phyloP scores from a whole-genome alignment of 805 yeast species.

The Candida incommunis region DNA sequence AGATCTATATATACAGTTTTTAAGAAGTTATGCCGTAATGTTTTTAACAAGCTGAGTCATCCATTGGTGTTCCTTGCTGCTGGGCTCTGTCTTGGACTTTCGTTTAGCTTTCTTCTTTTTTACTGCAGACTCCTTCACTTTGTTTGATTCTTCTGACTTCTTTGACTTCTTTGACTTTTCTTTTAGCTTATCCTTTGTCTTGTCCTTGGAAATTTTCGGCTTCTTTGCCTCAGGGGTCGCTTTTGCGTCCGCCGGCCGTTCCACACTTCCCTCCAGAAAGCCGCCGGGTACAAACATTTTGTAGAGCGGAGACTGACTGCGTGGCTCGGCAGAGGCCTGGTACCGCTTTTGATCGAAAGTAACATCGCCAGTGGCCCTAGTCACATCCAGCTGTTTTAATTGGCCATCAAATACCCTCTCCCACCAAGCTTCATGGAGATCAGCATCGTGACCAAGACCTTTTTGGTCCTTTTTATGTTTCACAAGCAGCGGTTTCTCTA shows the following conservation, averaged over 20 bases:
- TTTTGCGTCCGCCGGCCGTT: constrained; percentile 3
- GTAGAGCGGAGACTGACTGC: constrained; percentile 56
- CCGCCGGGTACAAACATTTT: constrained; percentile 81
- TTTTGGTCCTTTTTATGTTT: constrained; percentile 82
- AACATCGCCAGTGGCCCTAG: constrained; percentile 22
- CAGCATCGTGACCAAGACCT: constrained; percentile 69
- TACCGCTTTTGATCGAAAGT: constrained; percentile 41
- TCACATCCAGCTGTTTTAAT: constrained; percentile 58
- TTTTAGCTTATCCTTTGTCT: background rate
- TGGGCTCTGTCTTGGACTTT: background rate
- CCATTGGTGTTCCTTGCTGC: background rate
- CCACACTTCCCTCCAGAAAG: constrained; percentile 58
- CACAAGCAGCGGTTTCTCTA: constrained; percentile 74
- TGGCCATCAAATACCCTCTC: constrained; percentile 91
- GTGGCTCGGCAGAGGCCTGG: constrained; percentile 9
- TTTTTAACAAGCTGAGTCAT: background rate
- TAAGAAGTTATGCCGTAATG: background rate
- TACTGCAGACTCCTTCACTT: background rate
- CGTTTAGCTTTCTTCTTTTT: background rate
- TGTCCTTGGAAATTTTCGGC: constrained; percentile 2
- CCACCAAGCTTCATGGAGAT: constrained; percentile 92
- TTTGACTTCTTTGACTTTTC: constrained; percentile 3
- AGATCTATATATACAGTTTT: background rate
- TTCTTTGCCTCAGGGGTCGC: constrained; percentile 2
- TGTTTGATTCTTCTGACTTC: background rate